Percentiles rank a stretch among this genome's conserved stretches.
Conservation (phyloP, 805 yeast genomes). For the Wickerhamomyces tratensis region DNA sequence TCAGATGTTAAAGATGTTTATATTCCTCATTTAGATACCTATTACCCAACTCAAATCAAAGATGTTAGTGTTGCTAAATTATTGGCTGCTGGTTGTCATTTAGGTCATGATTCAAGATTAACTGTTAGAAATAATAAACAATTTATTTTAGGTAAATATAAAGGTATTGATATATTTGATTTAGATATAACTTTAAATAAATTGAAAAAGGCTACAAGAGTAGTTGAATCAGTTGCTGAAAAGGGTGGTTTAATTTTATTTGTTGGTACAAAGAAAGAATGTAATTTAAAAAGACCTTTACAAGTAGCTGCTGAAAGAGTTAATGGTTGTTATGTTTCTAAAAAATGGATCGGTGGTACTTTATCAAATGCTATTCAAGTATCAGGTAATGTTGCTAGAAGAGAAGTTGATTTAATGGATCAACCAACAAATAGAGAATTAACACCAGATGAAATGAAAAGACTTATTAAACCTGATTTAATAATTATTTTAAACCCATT, state of each 20-base stretch:
- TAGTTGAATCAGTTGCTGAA: constrained; percentile 73
- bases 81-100: constrained; percentile 87
- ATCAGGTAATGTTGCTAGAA: constrained; percentile 46
- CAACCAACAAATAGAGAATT: constrained; percentile 52
- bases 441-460: constrained; percentile 34
- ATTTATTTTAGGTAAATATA: constrained; percentile 77
- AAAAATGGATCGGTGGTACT: constrained; percentile 93
- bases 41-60: constrained; percentile 44
- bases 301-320: constrained; percentile 71
- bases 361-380: constrained; percentile 76
- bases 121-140: constrained; percentile 82
- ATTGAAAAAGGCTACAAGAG: constrained; percentile 74
- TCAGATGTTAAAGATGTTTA: constrained; percentile 53
- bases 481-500: constrained; percentile 81
- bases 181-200: constrained; percentile 71
- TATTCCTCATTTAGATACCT: constrained; percentile 56
- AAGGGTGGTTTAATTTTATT: constrained; percentile 80
- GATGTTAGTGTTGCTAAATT: constrained; percentile 61
- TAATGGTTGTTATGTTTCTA: constrained; percentile 71
- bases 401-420: constrained; percentile 72
- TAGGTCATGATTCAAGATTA: constrained; percentile 80
- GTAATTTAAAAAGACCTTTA: constrained; percentile 52
- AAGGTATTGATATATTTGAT: constrained; percentile 88
- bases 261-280: constrained; percentile 73
- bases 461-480: constrained; percentile 78